Conservation (phyloP, 2,329 filamentous ascomycete species). For the Torrubiellomyces zombiae region DNA sequence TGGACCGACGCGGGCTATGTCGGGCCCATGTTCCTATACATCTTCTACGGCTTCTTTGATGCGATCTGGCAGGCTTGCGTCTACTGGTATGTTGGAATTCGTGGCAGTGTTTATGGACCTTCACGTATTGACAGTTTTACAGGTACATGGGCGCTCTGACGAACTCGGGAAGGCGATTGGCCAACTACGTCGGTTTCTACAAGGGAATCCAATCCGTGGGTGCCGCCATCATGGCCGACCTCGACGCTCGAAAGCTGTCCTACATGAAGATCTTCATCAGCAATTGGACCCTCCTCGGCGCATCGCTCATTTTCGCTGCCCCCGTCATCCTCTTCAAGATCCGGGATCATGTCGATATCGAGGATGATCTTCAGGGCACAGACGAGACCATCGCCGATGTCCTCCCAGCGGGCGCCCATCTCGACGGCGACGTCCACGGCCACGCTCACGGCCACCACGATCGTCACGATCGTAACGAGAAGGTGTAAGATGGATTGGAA, state of each 20-base stretch:
- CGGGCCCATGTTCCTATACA: conserved; percentile 75
- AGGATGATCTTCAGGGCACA: conserved; percentile 70
- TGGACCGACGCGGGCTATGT: conserved; percentile 46
- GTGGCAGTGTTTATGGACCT: background rate
- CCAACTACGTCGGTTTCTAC: conserved; percentile 73
- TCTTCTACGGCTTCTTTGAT: conserved; percentile 82
- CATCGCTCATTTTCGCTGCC: conserved; percentile 57
- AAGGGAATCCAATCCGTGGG: conserved; percentile 66
- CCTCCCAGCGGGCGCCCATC: conserved; percentile 8
- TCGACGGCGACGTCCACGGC: too few relatives aligned
- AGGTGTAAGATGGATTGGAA: too few relatives aligned
- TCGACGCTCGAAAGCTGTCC: conserved; percentile 22
- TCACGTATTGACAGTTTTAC: background rate
- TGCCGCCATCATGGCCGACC: conserved; percentile 32
- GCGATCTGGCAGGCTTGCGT: conserved; percentile 79
- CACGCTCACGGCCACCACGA: too few relatives aligned
- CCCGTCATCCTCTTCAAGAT: conserved; percentile 69
- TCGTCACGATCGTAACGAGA: too few relatives aligned
- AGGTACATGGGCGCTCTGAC: conserved; percentile 86
- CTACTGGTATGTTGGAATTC: conserved; percentile 64
- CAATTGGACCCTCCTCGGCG: conserved; percentile 59
- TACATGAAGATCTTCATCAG: conserved; percentile 57
- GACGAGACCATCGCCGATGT: conserved; percentile 71
- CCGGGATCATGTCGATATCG: conserved; percentile 62
- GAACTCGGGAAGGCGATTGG: conserved; percentile 81